Evolutionary conservation across 1,284 basidiomycete species (phyloP).

Genomic region (Flammula alnicola): DNA sequence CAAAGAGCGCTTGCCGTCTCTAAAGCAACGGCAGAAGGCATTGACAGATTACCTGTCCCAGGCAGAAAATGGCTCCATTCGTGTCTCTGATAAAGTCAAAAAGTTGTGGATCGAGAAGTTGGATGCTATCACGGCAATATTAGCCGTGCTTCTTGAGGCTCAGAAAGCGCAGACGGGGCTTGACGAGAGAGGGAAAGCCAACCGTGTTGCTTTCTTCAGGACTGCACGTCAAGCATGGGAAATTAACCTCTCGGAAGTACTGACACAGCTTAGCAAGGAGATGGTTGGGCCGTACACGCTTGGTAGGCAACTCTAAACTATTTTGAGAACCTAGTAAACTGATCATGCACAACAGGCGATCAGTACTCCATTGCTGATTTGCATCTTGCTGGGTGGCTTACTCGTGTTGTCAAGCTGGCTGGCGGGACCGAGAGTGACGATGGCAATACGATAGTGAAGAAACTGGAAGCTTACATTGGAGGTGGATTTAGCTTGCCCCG

Average conservation of each 20-base stretch:
- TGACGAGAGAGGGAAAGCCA: constrained; percentile 50
- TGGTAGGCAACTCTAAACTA: constrained; percentile 46
- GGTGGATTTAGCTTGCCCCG: constrained; percentile 48
- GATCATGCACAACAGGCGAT: constrained; percentile 53
- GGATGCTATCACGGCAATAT: constrained; percentile 46
- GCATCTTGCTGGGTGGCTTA: constrained; percentile 80
- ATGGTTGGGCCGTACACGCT: constrained; percentile 75
- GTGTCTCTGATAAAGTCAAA: constrained; percentile 65
- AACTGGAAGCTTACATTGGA: constrained; percentile 57
- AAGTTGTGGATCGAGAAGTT: constrained; percentile 61
- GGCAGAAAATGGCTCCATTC: constrained; percentile 48
- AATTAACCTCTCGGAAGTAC: constrained; percentile 34
- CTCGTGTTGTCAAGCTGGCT: constrained; percentile 61
- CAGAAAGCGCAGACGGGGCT: constrained; percentile 48
- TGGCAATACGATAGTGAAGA: constrained; percentile 51
- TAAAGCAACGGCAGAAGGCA: constrained; percentile 55
- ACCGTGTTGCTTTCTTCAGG: constrained; percentile 56
- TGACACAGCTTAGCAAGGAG: constrained; percentile 52
- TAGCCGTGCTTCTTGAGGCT: constrained; percentile 51
- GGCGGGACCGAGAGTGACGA: constrained; percentile 55
- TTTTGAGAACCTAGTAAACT: neutral
- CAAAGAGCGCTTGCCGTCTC: constrained; percentile 43
- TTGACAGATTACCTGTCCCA: constrained; percentile 59
- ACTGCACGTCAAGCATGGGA: constrained; percentile 43
- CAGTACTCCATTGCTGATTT: constrained; percentile 83